phyloP scores from a whole-genome alignment of 2,329 filamentous ascomycete species.

The Coniochaeta pulveracea region DNA sequence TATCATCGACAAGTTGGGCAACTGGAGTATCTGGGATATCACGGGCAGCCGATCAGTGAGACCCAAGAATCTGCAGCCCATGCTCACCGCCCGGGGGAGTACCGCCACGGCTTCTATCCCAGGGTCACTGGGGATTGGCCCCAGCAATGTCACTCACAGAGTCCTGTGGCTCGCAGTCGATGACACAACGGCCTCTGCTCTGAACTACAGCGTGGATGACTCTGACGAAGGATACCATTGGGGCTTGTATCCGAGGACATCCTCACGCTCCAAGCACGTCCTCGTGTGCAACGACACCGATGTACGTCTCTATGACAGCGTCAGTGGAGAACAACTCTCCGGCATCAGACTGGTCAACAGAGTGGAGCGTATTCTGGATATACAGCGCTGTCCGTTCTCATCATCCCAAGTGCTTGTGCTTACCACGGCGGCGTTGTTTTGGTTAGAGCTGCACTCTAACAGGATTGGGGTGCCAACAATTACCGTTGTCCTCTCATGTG shows the following conservation, averaged over 20 bases:
- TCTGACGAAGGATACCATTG: background rate
- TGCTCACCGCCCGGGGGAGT: constrained; percentile 28
- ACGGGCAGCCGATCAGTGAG: constrained; percentile 21
- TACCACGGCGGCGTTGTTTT: constrained; percentile 38
- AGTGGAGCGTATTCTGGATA: constrained; percentile 39
- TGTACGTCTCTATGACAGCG: constrained; percentile 6
- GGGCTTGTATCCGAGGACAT: background rate
- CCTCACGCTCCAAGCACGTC: constrained; percentile 4
- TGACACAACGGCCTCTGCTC: background rate
- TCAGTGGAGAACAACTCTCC: constrained; percentile 3
- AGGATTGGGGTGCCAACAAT: constrained; percentile 4
- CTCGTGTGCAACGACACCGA: constrained; percentile 6
- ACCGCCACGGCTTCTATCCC: too few relatives aligned
- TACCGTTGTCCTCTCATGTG: constrained; percentile 12
- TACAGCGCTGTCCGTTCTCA: constrained; percentile 33
- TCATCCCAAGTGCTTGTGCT: constrained; percentile 44
- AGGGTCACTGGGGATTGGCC: constrained; percentile 8
- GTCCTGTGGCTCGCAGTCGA: constrained; percentile 21
- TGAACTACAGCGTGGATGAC: background rate
- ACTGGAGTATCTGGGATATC: constrained; percentile 60
- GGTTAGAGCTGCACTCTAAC: constrained; percentile 16
- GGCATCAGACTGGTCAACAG: constrained; percentile 13
- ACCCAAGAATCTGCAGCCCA: constrained; percentile 21
- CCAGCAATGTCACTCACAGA: constrained; percentile 24
- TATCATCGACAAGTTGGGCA: constrained; percentile 52